Percentiles rank a stretch among this genome's conserved stretches.
Conservation (phyloP, 352 stramenopile genomes). For the Phytophthora palmivora region DNA sequence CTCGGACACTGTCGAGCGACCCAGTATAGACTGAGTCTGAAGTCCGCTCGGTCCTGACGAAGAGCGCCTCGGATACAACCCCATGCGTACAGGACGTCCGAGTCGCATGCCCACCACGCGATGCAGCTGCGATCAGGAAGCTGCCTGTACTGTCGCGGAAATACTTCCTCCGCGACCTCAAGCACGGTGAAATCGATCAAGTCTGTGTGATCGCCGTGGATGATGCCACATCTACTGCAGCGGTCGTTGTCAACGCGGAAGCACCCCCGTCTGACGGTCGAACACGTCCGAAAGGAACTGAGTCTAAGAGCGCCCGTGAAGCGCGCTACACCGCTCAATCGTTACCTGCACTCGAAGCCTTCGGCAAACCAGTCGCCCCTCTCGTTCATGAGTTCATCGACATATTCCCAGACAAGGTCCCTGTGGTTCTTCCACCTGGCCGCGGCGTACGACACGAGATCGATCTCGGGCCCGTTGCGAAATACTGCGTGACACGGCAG, state of each 20-base stretch:
- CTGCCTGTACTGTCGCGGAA: no score
- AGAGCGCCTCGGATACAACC: neutral
- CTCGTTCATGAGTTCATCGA: conserved; percentile 17
- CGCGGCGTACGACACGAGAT: neutral
- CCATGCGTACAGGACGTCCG: no score
- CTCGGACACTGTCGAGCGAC: neutral
- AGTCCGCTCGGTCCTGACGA: conserved; percentile 5
- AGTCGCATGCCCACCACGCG: no score
- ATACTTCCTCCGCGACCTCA: no score
- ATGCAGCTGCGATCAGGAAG: no score
- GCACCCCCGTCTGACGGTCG: conserved; percentile 1
- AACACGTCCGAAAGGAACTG: conserved; percentile 7
- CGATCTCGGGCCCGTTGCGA: conserved; percentile 1
- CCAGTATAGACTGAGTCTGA: conserved; percentile 8
- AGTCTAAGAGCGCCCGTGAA: conserved; percentile 22
- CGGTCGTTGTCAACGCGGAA: conserved; percentile 1
- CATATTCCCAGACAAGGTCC: conserved; percentile 3
- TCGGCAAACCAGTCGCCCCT: no score
- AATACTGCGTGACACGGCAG: neutral
- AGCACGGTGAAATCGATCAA: no score
- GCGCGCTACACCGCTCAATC: conserved; percentile 28
- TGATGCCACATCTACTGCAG: conserved; percentile 1
- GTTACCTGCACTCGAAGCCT: conserved; percentile 3
- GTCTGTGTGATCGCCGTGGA: no score
- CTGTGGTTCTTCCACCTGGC: neutral